Percentiles rank a stretch among this genome's conserved stretches.
Conservation (phyloP, 148 eudicot genomes). For the Chenopodium quinoa region DNA sequence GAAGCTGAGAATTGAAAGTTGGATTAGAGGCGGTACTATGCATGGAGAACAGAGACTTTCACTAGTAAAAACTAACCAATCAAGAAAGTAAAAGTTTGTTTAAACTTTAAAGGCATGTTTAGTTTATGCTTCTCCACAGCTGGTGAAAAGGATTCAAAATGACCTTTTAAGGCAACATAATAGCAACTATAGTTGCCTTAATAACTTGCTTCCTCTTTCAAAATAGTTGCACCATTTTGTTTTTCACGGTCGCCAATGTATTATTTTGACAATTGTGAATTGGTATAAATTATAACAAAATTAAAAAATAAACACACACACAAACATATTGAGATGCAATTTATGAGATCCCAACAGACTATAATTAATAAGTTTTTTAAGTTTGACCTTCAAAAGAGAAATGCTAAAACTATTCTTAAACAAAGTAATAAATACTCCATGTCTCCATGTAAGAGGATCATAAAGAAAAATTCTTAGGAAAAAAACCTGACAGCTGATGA, state of each 20-base stretch:
- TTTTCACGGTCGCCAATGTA: no score
- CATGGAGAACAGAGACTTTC: background rate
- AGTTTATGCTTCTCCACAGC: background rate
- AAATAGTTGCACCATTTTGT: no score
- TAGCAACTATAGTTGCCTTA: background rate
- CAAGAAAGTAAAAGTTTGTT: background rate
- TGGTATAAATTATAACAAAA: no score
- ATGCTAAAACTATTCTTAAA: no score
- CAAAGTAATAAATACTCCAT: no score
- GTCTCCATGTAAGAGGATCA: background rate
- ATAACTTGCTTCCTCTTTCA: no score
- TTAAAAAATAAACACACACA: no score
- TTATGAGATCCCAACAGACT: no score
- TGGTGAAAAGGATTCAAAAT: background rate
- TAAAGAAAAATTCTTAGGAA: background rate
- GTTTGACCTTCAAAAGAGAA: no score
- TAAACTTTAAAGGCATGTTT: background rate
- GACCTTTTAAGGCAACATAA: background rate
- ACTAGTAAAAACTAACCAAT: background rate
- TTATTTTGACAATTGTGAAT: no score
- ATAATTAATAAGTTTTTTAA: no score
- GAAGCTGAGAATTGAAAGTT: conserved; percentile 51
- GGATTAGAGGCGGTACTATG: conserved; percentile 21
- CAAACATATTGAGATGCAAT: no score
- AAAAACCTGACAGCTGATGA: conserved; percentile 87